Conservation (phyloP, 306 rosid species). For the Corylus avellana region DNA sequence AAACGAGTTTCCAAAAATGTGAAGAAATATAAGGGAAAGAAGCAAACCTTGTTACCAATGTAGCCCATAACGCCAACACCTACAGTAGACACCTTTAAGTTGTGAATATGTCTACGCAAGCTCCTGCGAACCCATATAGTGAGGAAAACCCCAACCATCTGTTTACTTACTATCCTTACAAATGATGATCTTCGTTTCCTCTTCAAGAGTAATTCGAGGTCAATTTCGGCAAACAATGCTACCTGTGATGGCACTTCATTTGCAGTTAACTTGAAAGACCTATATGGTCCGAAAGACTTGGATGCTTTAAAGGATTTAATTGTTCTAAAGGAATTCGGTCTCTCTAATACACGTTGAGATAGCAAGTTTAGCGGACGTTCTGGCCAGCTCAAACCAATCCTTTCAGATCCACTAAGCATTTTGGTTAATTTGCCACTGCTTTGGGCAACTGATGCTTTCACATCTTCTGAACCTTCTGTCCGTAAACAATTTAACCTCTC, state of each 20-base stretch:
- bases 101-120: slow-evolving; percentile 87
- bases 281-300: slow-evolving; percentile 52
- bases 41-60: slow-evolving; percentile 89
- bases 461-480: slow-evolving; percentile 32
- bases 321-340: slow-evolving; percentile 54
- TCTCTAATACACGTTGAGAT: slow-evolving; percentile 49
- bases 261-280: slow-evolving; percentile 54
- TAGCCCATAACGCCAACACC: slow-evolving; percentile 99
- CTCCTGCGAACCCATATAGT: slow-evolving; percentile 87
- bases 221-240: slow-evolving; percentile 63
- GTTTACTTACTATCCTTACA: slow-evolving; percentile 89
- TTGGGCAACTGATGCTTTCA: slow-evolving; percentile 40
- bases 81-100: slow-evolving; percentile 81
- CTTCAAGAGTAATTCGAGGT: slow-evolving; percentile 79
- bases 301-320: slow-evolving; percentile 52
- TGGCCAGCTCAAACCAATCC: slow-evolving; percentile 94
- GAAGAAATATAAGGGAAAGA: slow-evolving; percentile 8
- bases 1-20: background rate
- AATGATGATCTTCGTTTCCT: slow-evolving; percentile 68
- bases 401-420: slow-evolving; percentile 74
- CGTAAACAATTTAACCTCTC: slow-evolving; percentile 66
- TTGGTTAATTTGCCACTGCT: slow-evolving; percentile 46
- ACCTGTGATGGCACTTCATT: slow-evolving; percentile 52
- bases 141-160: slow-evolving; percentile 93
- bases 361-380: slow-evolving; percentile 74